phyloP scores from a whole-genome alignment of 2,329 filamentous ascomycete species.

The Parastagonospora nodorum region DNA sequence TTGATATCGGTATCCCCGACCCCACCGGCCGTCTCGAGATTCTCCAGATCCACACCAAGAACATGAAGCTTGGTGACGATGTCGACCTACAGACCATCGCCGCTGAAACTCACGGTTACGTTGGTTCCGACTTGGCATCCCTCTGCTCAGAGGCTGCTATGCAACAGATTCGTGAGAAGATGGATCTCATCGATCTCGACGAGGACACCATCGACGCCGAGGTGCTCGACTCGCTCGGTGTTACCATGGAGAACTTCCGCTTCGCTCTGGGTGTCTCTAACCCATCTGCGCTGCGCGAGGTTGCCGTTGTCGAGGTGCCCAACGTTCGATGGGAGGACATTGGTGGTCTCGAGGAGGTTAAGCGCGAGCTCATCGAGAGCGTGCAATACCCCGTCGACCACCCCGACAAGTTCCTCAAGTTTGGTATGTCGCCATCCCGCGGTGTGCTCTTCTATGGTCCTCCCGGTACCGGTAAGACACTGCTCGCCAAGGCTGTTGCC shows the following conservation, averaged over 20 bases:
- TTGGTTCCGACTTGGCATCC: slow-evolving; percentile 96
- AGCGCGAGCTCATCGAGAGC: slow-evolving; percentile 98
- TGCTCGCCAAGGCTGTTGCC: slow-evolving; percentile 98
- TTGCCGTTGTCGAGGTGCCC: slow-evolving; percentile 98
- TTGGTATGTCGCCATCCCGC: slow-evolving; percentile 94
- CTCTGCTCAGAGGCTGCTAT: slow-evolving; percentile 99
- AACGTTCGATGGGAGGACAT: slow-evolving; percentile 99
- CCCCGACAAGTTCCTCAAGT: slow-evolving; percentile 99
- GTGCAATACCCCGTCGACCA: slow-evolving; percentile 99
- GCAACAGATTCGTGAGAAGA: slow-evolving; percentile 99
- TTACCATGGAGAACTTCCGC: slow-evolving; percentile 99
- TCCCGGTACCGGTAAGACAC: slow-evolving; percentile 99
- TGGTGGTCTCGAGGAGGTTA: slow-evolving; percentile 96
- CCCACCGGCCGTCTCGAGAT: slow-evolving; percentile 98
- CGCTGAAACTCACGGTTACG: slow-evolving; percentile 97
- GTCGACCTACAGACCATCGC: slow-evolving; percentile 97
- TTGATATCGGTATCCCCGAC: slow-evolving; percentile 97
- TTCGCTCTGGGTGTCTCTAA: slow-evolving; percentile 98
- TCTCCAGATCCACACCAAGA: slow-evolving; percentile 99
- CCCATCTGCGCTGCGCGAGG: slow-evolving; percentile 96
- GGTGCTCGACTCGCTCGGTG: slow-evolving; percentile 95
- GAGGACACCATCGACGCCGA: slow-evolving; percentile 99
- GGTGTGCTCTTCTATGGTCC: slow-evolving; percentile 99
- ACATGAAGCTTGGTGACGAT: slow-evolving; percentile 98
- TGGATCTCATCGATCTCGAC: slow-evolving; percentile 98